Percentiles rank a stretch among this genome's conserved stretches.
Conservation (phyloP, 805 yeast species). For the Hanseniaspora jakobsenii region DNA sequence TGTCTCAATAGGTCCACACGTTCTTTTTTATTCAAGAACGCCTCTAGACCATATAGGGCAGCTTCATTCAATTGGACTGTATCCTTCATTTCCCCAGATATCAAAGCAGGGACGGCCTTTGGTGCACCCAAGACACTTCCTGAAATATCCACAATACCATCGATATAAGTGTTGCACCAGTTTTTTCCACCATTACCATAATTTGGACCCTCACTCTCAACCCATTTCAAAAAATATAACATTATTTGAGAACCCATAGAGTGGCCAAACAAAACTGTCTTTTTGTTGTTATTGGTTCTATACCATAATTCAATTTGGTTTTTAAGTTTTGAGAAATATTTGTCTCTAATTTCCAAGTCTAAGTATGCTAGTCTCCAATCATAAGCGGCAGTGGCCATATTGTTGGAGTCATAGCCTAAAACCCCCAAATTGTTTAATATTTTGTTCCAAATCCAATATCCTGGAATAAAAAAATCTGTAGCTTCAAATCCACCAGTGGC, state of each 20-base stretch:
- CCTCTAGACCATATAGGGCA: slow-evolving; percentile 89
- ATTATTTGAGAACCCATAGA: slow-evolving; percentile 94
- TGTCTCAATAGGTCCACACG: slow-evolving; percentile 73
- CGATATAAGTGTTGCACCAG: slow-evolving; percentile 83
- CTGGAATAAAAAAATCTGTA: slow-evolving; percentile 91
- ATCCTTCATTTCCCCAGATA: slow-evolving; percentile 98
- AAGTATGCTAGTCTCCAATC: slow-evolving; percentile 92
- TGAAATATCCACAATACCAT: slow-evolving; percentile 70
- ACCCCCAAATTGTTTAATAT: slow-evolving; percentile 88
- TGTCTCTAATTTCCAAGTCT: slow-evolving; percentile 79
- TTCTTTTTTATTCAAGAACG: slow-evolving; percentile 81
- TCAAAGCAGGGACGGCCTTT: slow-evolving; percentile 75
- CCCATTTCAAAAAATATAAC: slow-evolving; percentile 90
- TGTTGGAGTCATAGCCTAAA: slow-evolving; percentile 84
- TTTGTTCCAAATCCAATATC: slow-evolving; percentile 98
- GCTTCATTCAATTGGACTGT: slow-evolving; percentile 86
- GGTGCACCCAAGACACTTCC: slow-evolving; percentile 93
- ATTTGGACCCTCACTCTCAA: slow-evolving; percentile 66
- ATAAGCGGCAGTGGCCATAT: slow-evolving; percentile 81
- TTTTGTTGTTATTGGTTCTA: slow-evolving; percentile 39
- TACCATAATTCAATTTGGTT: slow-evolving; percentile 53
- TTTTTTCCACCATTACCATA: slow-evolving; percentile 83
- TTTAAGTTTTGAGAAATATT: slow-evolving; percentile 69
- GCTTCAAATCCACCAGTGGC: slow-evolving; percentile 96
- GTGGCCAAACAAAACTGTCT: slow-evolving; percentile 72